Percentiles rank a stretch among this genome's conserved stretches.
Conservation (phyloP, 805 yeast species). For the Zygotorulaspora sp. region DNA sequence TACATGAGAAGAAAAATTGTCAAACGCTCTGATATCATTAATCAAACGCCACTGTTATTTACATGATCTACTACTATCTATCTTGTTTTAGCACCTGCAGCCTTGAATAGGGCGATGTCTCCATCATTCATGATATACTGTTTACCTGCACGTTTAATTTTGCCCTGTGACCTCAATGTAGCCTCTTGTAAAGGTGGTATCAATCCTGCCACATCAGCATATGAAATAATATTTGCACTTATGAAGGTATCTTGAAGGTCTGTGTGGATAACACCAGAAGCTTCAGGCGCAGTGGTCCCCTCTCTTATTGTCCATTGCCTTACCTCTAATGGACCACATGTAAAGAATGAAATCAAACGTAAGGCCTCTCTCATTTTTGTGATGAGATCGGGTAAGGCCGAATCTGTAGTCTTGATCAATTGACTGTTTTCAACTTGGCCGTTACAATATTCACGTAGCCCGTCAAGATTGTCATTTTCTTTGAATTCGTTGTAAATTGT, state of each 20-base stretch:
- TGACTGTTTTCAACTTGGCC: conserved; percentile 34
- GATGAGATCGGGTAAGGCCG: conserved; percentile 62
- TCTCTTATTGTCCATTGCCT: conserved; percentile 83
- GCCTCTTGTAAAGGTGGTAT: conserved; percentile 27
- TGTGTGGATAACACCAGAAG: conserved; percentile 86
- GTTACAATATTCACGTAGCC: conserved; percentile 16
- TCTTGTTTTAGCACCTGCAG: conserved; percentile 57
- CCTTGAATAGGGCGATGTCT: conserved; percentile 70
- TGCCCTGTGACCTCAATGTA: conserved; percentile 25
- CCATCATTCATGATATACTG: conserved; percentile 79
- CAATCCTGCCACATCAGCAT: conserved; percentile 45
- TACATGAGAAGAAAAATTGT: conserved; percentile 34
- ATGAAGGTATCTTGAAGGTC: conserved; percentile 80
- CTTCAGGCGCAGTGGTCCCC: conserved; percentile 78
- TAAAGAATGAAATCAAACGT: conserved; percentile 74
- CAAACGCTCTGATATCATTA: conserved; percentile 37
- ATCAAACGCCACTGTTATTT: conserved; percentile 8
- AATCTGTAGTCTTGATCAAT: conserved; percentile 34
- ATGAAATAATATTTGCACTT: conserved; percentile 69
- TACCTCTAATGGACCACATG: conserved; percentile 82
- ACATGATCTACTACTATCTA: conserved; percentile 10
- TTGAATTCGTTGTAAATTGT: conserved; percentile 31
- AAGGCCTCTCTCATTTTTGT: conserved; percentile 61
- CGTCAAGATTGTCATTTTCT: conserved; percentile 24
- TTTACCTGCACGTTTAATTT: conserved; percentile 51